Percentiles rank a stretch among this genome's conserved stretches.
These are phyloP conservation scores for Colletotrichum sp. DNA, from an alignment of 2,329 filamentous ascomycete species.

Conservation along the genomic window DNA sequence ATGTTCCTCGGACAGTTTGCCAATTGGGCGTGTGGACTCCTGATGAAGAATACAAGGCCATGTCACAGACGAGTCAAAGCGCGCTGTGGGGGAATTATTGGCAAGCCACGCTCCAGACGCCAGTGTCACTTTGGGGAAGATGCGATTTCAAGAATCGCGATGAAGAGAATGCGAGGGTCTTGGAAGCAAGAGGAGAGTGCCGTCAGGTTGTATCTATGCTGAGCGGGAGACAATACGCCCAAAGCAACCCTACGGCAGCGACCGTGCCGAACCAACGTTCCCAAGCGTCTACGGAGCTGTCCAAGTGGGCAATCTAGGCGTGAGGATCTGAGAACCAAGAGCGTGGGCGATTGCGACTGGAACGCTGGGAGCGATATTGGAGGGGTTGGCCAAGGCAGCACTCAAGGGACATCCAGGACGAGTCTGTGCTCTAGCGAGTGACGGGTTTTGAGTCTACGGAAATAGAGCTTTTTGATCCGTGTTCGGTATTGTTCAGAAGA, in stretches of 20 bases:
- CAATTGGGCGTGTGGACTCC: background rate
- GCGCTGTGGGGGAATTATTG: background rate
- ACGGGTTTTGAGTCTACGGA: background rate
- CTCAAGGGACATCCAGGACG: background rate
- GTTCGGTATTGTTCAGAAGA: background rate
- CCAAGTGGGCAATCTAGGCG: background rate
- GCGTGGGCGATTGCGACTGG: background rate
- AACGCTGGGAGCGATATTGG: background rate
- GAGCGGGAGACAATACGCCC: background rate
- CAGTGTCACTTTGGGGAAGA: background rate
- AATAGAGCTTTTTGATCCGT: background rate
- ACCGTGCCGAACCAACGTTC: background rate
- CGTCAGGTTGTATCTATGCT: background rate
- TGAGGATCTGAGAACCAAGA: background rate
- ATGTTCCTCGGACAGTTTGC: background rate
- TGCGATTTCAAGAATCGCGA: background rate
- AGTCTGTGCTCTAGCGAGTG: conserved; percentile 1
- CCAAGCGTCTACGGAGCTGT: background rate
- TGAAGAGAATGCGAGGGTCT: background rate
- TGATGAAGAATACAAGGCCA: background rate
- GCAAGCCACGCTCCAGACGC: background rate
- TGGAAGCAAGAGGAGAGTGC: background rate
- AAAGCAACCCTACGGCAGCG: background rate
- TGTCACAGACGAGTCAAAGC: conserved; percentile 14
- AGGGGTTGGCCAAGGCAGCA: background rate